These are phyloP conservation scores for Penicillium frequentans DNA, from an alignment of 2,329 filamentous ascomycete genomes.

Conservation along the genomic window DNA sequence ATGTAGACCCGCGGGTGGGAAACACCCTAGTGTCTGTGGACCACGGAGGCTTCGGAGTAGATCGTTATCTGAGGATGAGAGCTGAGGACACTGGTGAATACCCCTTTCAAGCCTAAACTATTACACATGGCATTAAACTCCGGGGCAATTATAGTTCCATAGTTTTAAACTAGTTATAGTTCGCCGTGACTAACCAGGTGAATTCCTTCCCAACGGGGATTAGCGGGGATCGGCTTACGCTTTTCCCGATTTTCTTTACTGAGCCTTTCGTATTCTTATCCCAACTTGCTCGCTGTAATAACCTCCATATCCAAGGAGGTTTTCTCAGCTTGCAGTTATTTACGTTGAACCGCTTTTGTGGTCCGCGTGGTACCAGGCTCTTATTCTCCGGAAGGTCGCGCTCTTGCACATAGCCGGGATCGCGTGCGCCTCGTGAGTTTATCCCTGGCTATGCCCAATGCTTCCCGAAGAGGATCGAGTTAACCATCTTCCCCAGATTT, in stretches of 20 bases:
- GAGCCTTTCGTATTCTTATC: background rate
- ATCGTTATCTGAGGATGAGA: too few species aligned
- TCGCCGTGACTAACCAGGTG: background rate
- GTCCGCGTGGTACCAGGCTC: background rate
- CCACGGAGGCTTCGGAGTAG: too few species aligned
- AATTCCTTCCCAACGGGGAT: background rate
- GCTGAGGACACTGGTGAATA: too few species aligned
- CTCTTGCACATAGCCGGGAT: constrained; percentile 3
- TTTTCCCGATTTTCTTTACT: background rate
- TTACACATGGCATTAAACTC: too few species aligned
- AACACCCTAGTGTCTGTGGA: too few species aligned
- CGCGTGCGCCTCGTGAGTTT: constrained; percentile 20
- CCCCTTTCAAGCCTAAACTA: too few species aligned
- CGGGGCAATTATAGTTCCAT: background rate
- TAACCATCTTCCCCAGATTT: background rate
- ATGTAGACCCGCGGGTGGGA: background rate
- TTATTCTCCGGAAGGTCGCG: background rate
- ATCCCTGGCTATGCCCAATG: constrained; percentile 16
- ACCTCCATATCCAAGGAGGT: background rate
- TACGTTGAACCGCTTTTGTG: background rate
- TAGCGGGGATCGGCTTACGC: background rate
- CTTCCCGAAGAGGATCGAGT: background rate
- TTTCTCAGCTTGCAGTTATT: background rate
- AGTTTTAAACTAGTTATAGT: background rate
- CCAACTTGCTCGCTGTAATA: background rate